Conservation (phyloP, 2,329 filamentous ascomycete species). For the Dothistroma pini region DNA sequence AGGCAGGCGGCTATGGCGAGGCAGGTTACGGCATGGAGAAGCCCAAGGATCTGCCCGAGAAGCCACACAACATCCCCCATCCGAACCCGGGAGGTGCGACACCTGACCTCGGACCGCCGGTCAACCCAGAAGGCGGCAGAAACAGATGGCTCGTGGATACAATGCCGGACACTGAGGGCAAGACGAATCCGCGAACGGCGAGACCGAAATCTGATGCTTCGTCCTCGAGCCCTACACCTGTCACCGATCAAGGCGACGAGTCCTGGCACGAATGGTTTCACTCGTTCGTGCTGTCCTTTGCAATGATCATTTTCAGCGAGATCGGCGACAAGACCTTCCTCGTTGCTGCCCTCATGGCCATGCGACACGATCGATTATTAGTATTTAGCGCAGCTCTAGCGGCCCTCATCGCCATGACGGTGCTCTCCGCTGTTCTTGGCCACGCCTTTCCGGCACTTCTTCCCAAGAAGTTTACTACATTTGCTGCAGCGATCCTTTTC, state of each 20-base stretch:
- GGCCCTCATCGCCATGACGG: constrained; percentile 85
- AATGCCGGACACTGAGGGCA: constrained; percentile 39
- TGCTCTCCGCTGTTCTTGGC: constrained; percentile 86
- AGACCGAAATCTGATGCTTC: constrained; percentile 28
- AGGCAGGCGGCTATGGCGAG: constrained; percentile 25
- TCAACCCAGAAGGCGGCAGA: constrained; percentile 16
- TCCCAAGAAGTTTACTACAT: constrained; percentile 84
- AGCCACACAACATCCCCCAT: constrained; percentile 69
- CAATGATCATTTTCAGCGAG: constrained; percentile 97
- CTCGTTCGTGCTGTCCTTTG: constrained; percentile 86
- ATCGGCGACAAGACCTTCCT: constrained; percentile 99
- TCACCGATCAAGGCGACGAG: constrained; percentile 18
- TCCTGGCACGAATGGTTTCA: constrained; percentile 53
- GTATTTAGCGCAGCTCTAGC: constrained; percentile 95
- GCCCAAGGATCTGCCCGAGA: constrained; percentile 66
- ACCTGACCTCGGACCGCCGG: constrained; percentile 24
- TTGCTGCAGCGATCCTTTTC: constrained; percentile 80
- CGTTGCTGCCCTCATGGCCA: constrained; percentile 95
- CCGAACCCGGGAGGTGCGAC: constrained; percentile 54
- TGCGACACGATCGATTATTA: constrained; percentile 91
- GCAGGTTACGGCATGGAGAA: constrained; percentile 38
- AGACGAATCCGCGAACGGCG: constrained; percentile 31
- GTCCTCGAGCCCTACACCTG: constrained; percentile 18
- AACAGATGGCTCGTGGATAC: constrained; percentile 36
- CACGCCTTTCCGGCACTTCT: constrained; percentile 89